Percentiles rank a stretch among this genome's conserved stretches.
Conservation (phyloP, 2,329 filamentous ascomycete species). For the Monilinia laxa region DNA sequence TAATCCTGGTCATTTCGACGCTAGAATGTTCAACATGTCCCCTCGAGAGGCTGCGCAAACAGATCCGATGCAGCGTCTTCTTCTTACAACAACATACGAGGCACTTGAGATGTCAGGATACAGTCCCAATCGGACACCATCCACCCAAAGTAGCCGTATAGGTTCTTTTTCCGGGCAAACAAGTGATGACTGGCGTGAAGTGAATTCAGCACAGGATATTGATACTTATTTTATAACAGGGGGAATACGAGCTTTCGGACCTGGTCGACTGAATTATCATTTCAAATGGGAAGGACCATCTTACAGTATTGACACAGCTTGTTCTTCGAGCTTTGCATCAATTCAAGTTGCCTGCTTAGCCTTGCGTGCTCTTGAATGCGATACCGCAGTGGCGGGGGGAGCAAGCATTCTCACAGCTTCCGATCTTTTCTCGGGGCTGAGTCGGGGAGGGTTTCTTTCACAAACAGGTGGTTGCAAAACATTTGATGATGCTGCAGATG, state of each 20-base stretch:
- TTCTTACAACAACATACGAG: conserved; percentile 73
- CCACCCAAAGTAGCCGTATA: conserved; percentile 44
- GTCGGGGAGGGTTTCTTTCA: conserved; percentile 26
- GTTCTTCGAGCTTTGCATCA: conserved; percentile 55
- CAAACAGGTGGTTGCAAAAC: conserved; percentile 41
- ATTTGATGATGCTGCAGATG: conserved; percentile 60
- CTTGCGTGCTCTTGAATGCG: conserved; percentile 47
- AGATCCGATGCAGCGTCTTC: conserved; percentile 75
- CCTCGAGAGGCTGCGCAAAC: conserved; percentile 75
- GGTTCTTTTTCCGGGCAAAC: conserved; percentile 32
- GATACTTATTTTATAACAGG: conserved; percentile 34
- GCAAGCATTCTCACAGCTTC: conserved; percentile 39
- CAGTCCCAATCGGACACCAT: conserved; percentile 44
- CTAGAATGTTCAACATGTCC: conserved; percentile 82
- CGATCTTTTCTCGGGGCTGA: conserved; percentile 41
- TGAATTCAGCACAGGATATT: conserved; percentile 32
- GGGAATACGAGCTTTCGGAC: conserved; percentile 34
- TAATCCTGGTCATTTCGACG: conserved; percentile 72
- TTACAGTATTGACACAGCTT: conserved; percentile 59
- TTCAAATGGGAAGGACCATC: conserved; percentile 49
- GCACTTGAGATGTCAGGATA: conserved; percentile 78
- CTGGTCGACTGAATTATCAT: conserved; percentile 41
- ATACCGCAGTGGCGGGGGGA: conserved; percentile 45
- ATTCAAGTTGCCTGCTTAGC: conserved; percentile 54
- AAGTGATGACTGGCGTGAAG: conserved; percentile 34